A percentile compares a stretch with the other conserved stretches of the same genome.
phyloP scores from a whole-genome alignment of 306 rosid genomes.

The Rosa chinensis region DNA sequence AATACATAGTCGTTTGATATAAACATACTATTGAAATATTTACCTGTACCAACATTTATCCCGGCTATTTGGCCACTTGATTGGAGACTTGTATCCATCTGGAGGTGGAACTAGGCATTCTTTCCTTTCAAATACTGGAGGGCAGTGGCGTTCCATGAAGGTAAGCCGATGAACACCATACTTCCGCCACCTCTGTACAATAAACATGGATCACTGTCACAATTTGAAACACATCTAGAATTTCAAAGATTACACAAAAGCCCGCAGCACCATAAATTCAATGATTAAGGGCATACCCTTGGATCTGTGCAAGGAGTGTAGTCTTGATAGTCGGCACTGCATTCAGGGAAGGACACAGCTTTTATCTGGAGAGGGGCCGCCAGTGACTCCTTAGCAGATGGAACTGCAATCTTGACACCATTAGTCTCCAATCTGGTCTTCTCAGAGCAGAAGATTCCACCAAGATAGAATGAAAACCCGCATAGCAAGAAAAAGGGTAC shows the following conservation, averaged over 20 bases:
- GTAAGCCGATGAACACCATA: slow-evolving; percentile 76
- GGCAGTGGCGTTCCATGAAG: slow-evolving; percentile 96
- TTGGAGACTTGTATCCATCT: slow-evolving; percentile 83
- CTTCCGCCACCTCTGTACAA: slow-evolving; percentile 84
- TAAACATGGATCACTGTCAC: slow-evolving; percentile 27
- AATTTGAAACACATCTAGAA: slow-evolving; percentile 4
- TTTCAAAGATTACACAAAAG: slow-evolving; percentile 1
- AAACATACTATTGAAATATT: background rate
- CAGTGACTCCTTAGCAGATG: slow-evolving; percentile 40
- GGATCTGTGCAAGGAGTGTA: slow-evolving; percentile 99
- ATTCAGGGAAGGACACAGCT: slow-evolving; percentile 55
- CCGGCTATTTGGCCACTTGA: slow-evolving; percentile 96
- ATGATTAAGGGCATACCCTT: slow-evolving; percentile 50
- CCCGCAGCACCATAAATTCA: slow-evolving; percentile 12
- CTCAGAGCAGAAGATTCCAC: slow-evolving; percentile 69
- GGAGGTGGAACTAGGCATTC: slow-evolving; percentile 97
- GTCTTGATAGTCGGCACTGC: slow-evolving; percentile 72
- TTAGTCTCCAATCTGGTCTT: slow-evolving; percentile 33
- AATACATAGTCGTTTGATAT: background rate
- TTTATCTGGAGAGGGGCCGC: slow-evolving; percentile 56
- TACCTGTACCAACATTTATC: slow-evolving; percentile 99
- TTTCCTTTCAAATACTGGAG: slow-evolving; percentile 77
- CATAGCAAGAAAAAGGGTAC: slow-evolving; percentile 57
- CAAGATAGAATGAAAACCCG: slow-evolving; percentile 82
- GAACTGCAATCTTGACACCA: slow-evolving; percentile 30